phyloP scores from a whole-genome alignment of 129 eudicot species.

The Lactuca sativa region DNA sequence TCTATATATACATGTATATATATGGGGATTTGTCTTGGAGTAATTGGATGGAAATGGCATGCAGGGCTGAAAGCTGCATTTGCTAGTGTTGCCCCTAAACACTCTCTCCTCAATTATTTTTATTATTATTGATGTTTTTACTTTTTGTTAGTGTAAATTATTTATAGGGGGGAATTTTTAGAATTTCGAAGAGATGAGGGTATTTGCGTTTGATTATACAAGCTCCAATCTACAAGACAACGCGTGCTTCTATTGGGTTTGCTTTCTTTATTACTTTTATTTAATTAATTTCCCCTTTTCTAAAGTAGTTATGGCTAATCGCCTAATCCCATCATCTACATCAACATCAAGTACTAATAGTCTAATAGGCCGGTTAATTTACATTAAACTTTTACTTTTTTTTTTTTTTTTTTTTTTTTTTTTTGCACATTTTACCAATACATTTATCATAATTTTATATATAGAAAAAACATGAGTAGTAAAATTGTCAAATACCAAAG shows the following conservation, averaged over 20 bases:
- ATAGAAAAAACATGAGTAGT: no score
- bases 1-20: neutral
- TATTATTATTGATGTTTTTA: constrained; percentile 6
- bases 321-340: constrained; percentile 11
- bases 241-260: constrained; percentile 33
- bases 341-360: neutral
- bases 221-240: constrained; percentile 37
- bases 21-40: constrained; percentile 49
- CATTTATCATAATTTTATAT: neutral
- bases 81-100: constrained; percentile 37
- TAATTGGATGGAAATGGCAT: constrained; percentile 71
- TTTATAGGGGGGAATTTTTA: constrained; percentile 21
- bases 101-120: constrained; percentile 40
- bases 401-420: no score
- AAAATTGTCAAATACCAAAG: no score
- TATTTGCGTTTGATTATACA: constrained; percentile 25
- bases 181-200: constrained; percentile 33
- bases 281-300: neutral
- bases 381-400: neutral
- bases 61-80: constrained; percentile 74
- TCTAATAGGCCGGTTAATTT: neutral
- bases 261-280: constrained; percentile 5
- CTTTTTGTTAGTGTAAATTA: constrained; percentile 11
- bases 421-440: neutral
- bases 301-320: constrained; percentile 2